Conservation (phyloP, 768 basidiomycete species). For the Guyanaporus albipodus region DNA sequence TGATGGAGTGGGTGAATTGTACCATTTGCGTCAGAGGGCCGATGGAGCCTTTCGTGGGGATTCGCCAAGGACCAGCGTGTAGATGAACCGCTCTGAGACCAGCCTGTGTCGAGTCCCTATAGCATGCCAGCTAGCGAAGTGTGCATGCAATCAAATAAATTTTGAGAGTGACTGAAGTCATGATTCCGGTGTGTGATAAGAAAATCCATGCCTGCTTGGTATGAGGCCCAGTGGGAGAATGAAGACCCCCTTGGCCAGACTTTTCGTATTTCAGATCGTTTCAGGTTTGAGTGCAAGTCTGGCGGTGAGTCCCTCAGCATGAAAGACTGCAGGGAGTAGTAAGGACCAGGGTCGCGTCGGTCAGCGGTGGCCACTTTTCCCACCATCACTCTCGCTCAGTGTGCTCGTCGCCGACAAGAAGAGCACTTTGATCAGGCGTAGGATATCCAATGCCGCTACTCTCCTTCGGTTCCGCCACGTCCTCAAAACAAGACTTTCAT, state of each 20-base stretch:
- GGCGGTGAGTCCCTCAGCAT: too few species aligned
- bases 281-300: too few species aligned
- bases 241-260: too few species aligned
- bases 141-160: constrained; percentile 25
- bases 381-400: too few species aligned
- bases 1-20: constrained; percentile 39
- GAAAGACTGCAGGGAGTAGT: too few species aligned
- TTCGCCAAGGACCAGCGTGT: not conserved
- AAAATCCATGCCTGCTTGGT: not conserved
- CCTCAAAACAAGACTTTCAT: constrained; percentile 11
- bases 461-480: constrained; percentile 24
- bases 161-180: constrained; percentile 16
- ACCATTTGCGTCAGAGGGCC: constrained; percentile 47
- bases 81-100: not conserved
- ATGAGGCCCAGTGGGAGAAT: too few species aligned
- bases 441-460: constrained; percentile 26
- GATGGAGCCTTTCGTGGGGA: constrained; percentile 27
- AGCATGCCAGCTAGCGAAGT: constrained; percentile 28
- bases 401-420: too few species aligned
- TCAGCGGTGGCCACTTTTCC: too few species aligned
- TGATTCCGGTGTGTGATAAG: not conserved
- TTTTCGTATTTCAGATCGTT: too few species aligned
- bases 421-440: not conserved
- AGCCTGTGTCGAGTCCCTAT: constrained; percentile 33
- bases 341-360: too few species aligned